Evolutionary conservation across 768 basidiomycete genomes (phyloP).

Genomic region (Pulveroboletus sp.): DNA sequence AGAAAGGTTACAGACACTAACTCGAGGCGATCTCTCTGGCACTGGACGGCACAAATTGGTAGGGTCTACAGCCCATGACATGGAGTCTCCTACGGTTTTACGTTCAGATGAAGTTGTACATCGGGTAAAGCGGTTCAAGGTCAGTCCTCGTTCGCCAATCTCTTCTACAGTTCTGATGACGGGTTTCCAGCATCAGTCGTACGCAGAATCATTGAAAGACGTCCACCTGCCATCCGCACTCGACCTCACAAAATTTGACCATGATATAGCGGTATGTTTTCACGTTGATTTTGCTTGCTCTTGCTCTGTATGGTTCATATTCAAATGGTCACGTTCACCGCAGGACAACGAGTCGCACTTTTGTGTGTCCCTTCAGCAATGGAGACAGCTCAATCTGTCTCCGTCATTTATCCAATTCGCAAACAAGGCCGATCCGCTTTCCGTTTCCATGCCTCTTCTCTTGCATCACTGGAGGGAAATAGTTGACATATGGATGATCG

Average conservation of each 20-base stretch:
- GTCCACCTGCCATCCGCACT: conserved; percentile 71
- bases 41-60: not conserved
- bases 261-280: conserved; percentile 48
- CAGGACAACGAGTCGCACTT: conserved; percentile 81
- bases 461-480: conserved; percentile 77
- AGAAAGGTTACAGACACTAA: not conserved
- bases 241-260: conserved; percentile 48
- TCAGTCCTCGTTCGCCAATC: conserved; percentile 9
- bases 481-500: conserved; percentile 56
- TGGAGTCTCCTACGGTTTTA: conserved; percentile 5
- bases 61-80: not conserved
- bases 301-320: not conserved
- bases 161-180: not conserved
- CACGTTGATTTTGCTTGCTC: not conserved
- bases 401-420: conserved; percentile 71
- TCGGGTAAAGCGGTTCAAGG: conserved; percentile 51
- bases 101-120: conserved; percentile 25
- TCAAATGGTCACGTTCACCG: not conserved
- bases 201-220: conserved; percentile 57
- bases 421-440: conserved; percentile 51
- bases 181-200: conserved; percentile 60
- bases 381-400: conserved; percentile 76
- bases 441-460: conserved; percentile 74
- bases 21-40: not conserved
- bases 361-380: conserved; percentile 64